Evolutionary conservation across 805 yeast species (phyloP), one percentile per base, ranked within the genome.

Genomic region (Middelhovenomyces tepae): DNA sequence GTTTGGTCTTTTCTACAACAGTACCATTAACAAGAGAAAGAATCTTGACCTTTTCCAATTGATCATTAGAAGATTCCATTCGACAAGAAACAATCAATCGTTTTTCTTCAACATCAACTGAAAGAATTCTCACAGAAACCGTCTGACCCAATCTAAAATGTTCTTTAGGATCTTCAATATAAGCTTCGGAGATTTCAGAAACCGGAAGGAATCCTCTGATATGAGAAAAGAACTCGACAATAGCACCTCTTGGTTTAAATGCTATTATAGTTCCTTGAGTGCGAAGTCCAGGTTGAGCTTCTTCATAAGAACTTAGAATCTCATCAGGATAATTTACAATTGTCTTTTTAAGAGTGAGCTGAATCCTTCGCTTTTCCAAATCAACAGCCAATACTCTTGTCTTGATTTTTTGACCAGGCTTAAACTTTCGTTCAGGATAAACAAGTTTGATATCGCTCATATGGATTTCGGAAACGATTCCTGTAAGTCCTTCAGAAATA

Each of bases 341-440:
- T 1, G 95, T 75, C 58, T 87, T 93, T 56, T 86, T 86, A 47
- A 87, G 57, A 2, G 97, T 82, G 15, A 84, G 63, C 23, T 63
- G 57, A 27, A 86, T 60, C 30, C 67, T 71, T 20, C 70, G 67
- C 33, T 62, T 61, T 28, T 50, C 59, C 2, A 29, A 21, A 27
- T 67, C 59, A 15, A 71, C 66, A 34, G 59, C 65, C 44, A 84
- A 56, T 8, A 85, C 70, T 59, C 94, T 73, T 41, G 78, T 91
- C 47, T 70, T 80, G 19, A 84, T 83, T 45, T 77, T 80, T 27
- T 79, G 64, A 7, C 95, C 97, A 27, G 78, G 75, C 57, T 82
- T 83, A 67, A 78, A 89, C 50, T 85, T 84, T 64, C 91, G 73
- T 59, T 91, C 97, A 4, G 98, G 98, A 51, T 89, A 79, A 2